Conservation (phyloP, 2,329 filamentous ascomycete species). For the Penicillium sclerotigenum region DNA sequence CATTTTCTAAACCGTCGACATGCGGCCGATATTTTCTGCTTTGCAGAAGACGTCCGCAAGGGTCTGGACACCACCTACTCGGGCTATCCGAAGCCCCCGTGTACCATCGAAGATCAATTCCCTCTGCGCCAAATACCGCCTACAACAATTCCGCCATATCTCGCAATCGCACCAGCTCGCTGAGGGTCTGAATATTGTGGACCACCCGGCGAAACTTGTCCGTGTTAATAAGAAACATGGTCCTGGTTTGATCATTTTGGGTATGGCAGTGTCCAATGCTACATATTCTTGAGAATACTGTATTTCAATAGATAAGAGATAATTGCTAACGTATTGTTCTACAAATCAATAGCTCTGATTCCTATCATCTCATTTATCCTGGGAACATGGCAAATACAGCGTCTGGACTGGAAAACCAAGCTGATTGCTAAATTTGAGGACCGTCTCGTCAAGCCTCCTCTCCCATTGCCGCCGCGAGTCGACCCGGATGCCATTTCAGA, state of each 20-base stretch:
- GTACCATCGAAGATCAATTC: constrained; percentile 27
- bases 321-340: constrained; percentile 7
- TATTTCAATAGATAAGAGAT: background rate
- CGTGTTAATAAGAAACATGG: constrained; percentile 73
- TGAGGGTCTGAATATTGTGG: constrained; percentile 80
- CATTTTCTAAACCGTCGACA: constrained; percentile 8
- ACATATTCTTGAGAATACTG: background rate
- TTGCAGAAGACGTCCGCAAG: constrained; percentile 24
- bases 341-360: constrained; percentile 63
- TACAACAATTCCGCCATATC: constrained; percentile 38
- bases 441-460: constrained; percentile 76
- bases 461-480: constrained; percentile 79
- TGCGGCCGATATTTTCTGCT: constrained; percentile 31
- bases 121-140: constrained; percentile 37
- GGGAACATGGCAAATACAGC: constrained; percentile 92
- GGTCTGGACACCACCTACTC: constrained; percentile 23
- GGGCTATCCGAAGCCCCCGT: constrained; percentile 19
- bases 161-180: constrained; percentile 51
- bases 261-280: constrained; percentile 40
- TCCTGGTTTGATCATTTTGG: constrained; percentile 73
- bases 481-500: constrained; percentile 78
- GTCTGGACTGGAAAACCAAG: constrained; percentile 89
- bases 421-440: constrained; percentile 90
- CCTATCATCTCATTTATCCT: constrained; percentile 86
- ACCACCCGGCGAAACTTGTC: constrained; percentile 78